phyloP scores from a whole-genome alignment of 2,329 filamentous ascomycete genomes.

The Cladosporium austrohemisphaericum region DNA sequence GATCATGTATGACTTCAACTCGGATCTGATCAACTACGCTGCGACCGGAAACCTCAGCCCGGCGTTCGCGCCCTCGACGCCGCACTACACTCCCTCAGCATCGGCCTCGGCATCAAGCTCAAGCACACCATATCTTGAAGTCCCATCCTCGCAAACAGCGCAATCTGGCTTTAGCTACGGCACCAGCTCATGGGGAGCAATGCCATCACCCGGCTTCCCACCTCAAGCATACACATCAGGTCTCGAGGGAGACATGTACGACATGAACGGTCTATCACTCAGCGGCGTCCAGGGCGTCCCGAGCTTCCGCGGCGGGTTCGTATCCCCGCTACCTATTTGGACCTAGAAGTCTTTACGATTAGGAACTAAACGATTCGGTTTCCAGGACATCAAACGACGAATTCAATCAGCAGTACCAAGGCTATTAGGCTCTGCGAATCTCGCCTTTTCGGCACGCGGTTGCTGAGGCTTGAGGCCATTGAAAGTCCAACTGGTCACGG shows the following conservation, averaged over 20 bases:
- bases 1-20: conserved; percentile 19
- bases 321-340: conserved; percentile 33
- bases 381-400: conserved; percentile 26
- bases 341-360: conserved; percentile 22
- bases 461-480: too few species aligned
- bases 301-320: conserved; percentile 33
- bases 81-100: conserved; percentile 35
- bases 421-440: conserved; percentile 10
- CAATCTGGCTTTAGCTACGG: conserved; percentile 29
- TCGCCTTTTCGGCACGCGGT: too few species aligned
- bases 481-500: too few species aligned
- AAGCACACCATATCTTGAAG: conserved; percentile 41
- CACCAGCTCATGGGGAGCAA: conserved; percentile 31
- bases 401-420: conserved; percentile 15
- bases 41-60: conserved; percentile 43
- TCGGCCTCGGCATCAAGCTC: conserved; percentile 25
- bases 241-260: conserved; percentile 9
- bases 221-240: conserved; percentile 28
- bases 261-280: conserved; percentile 12
- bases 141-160: conserved; percentile 31
- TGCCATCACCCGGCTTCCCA: conserved; percentile 33
- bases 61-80: conserved; percentile 47
- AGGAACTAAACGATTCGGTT: conserved; percentile 24
- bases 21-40: conserved; percentile 9
- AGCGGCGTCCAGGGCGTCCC: conserved; percentile 11